Percentiles rank a stretch among this genome's conserved stretches.
These are phyloP conservation scores for Ophiobolus disseminans DNA, from an alignment of 2,329 filamentous ascomycete genomes.

Conservation along the genomic window DNA sequence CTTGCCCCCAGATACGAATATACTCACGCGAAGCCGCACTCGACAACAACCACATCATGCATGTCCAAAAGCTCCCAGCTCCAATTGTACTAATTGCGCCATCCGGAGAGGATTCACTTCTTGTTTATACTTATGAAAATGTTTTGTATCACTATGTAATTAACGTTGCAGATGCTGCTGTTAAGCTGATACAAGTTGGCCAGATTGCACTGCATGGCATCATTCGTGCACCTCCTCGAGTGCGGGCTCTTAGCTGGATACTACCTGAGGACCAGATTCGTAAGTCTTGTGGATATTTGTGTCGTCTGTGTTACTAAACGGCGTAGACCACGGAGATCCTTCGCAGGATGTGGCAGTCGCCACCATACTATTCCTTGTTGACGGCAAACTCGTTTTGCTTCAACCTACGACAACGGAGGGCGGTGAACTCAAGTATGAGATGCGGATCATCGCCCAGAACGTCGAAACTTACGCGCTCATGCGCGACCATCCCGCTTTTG, in stretches of 20 bases:
- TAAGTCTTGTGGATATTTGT: conserved; percentile 44
- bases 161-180: conserved; percentile 70
- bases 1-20: conserved; percentile 69
- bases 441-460: conserved; percentile 94
- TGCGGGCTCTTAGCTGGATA: conserved; percentile 94
- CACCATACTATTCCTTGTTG: conserved; percentile 93
- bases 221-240: conserved; percentile 88
- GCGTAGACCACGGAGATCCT: conserved; percentile 79
- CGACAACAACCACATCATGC: conserved; percentile 74
- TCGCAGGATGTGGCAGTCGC: conserved; percentile 94
- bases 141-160: conserved; percentile 95
- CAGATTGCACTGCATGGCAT: conserved; percentile 98
- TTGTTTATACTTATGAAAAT: conserved; percentile 98
- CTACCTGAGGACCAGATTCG: conserved; percentile 86
- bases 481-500: conserved; percentile 74
- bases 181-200: conserved; percentile 88
- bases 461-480: conserved; percentile 95
- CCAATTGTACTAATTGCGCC: conserved; percentile 89
- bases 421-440: conserved; percentile 93
- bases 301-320: conserved; percentile 21
- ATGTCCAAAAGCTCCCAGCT: conserved; percentile 78
- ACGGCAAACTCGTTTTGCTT: conserved; percentile 92
- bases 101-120: conserved; percentile 89
- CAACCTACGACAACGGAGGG: conserved; percentile 84
- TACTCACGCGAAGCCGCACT: conserved; percentile 87